Percentiles rank a stretch among this genome's conserved stretches.
Conservation (phyloP, 495 filamentous ascomycete genomes). For the Penicillium arizonense region DNA sequence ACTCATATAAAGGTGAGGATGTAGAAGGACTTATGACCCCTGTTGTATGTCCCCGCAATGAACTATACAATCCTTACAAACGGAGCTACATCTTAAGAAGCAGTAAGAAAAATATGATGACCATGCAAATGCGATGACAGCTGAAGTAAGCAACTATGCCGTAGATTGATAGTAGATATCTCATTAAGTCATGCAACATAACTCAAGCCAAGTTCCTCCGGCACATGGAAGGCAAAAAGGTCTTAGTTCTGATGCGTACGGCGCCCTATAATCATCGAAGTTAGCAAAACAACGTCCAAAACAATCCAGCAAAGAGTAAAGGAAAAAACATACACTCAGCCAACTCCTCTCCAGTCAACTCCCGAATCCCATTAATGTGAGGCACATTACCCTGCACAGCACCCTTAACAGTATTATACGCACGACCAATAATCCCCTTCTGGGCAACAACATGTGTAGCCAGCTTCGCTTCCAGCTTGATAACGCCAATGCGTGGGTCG, state of each 20-base stretch:
- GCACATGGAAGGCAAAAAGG: no score
- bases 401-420: constrained; percentile 73
- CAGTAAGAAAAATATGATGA: background rate
- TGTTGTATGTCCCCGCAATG: no score
- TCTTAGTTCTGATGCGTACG: constrained; percentile 22
- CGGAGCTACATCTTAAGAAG: no score
- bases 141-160: no score
- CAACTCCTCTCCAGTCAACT: constrained; percentile 70
- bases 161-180: background rate
- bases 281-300: background rate
- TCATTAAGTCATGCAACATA: constrained; percentile 10
- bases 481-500: constrained; percentile 72
- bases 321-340: constrained; percentile 33
- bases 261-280: constrained; percentile 23
- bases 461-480: constrained; percentile 44
- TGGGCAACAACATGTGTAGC: constrained; percentile 45
- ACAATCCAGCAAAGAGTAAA: background rate
- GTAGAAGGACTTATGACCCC: no score
- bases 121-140: no score
- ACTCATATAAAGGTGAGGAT: no score
- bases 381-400: constrained; percentile 70
- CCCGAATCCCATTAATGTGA: constrained; percentile 72
- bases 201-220: background rate
- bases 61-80: no score
- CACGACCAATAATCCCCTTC: constrained; percentile 52